Evolutionary conservation across 139 green algal genomes (phyloP).

Genomic region (Chlorella sp.): DNA sequence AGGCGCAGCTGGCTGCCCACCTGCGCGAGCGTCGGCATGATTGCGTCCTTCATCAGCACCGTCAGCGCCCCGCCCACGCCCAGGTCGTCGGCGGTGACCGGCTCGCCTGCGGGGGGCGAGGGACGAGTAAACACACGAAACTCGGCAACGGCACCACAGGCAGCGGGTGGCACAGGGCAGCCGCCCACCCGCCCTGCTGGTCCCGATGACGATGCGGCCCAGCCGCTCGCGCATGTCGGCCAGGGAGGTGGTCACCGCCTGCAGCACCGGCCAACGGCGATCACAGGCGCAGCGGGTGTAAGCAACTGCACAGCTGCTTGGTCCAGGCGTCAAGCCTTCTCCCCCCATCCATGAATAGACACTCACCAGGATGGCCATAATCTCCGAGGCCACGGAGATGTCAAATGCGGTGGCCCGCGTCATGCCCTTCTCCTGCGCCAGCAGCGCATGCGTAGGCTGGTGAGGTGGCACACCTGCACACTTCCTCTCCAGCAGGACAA

Average conservation of each 20-base stretch:
- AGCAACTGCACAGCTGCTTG: too few species aligned
- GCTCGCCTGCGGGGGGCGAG: conserved; percentile 53
- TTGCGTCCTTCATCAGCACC: conserved; percentile 98
- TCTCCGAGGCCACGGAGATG: conserved; percentile 92
- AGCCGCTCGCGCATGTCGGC: conserved; percentile 91
- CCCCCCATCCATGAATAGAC: too few species aligned
- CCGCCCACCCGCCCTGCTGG: conserved; percentile 44
- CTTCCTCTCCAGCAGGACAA: too few species aligned
- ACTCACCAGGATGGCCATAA: conserved; percentile 99
- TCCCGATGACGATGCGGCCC: conserved; percentile 90
- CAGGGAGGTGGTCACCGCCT: conserved; percentile 86
- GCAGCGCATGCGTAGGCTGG: too few species aligned
- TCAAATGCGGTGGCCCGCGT: conserved; percentile 85
- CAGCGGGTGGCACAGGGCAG: too few species aligned
- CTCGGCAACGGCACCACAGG: neutral
- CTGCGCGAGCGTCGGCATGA: conserved; percentile 87
- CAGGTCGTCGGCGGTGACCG: conserved; percentile 96
- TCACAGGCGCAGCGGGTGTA: too few species aligned
- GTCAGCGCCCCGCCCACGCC: conserved; percentile 94
- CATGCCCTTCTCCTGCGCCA: conserved; percentile 57
- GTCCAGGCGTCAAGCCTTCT: too few species aligned
- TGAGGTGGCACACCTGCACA: too few species aligned
- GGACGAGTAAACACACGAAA: neutral
- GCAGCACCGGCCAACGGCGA: too few species aligned
- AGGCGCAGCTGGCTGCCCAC: conserved; percentile 35